Evolutionary conservation across 306 rosid genomes (phyloP).

Genomic region (Prunus mongolica): DNA sequence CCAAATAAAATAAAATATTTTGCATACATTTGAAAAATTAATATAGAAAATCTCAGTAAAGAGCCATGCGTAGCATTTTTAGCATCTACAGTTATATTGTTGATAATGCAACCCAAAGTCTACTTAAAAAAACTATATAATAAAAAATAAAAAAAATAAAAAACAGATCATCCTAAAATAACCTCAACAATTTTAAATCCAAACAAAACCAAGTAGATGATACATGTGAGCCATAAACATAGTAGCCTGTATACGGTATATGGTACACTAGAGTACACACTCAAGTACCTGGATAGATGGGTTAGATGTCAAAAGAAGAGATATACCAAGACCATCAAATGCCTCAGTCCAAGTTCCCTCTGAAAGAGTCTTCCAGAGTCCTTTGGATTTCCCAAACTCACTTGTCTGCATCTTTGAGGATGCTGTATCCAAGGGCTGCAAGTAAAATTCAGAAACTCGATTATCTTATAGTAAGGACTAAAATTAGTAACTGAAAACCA

Average conservation of each 20-base stretch:
- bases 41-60: no score
- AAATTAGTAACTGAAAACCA: not conserved
- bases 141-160: not conserved
- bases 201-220: not conserved
- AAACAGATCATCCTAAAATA: not conserved
- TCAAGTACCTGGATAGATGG: slow-evolving; percentile 83
- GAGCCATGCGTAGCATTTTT: not conserved
- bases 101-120: not conserved
- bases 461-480: slow-evolving; percentile 6
- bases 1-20: no score
- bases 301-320: slow-evolving; percentile 88
- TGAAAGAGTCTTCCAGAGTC: slow-evolving; percentile 82
- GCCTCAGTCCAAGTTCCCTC: slow-evolving; percentile 89
- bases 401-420: slow-evolving; percentile 96
- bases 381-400: slow-evolving; percentile 92
- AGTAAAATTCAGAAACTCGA: slow-evolving; percentile 25
- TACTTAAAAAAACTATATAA: not conserved
- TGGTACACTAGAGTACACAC: not conserved
- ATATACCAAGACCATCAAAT: slow-evolving; percentile 82
- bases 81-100: not conserved
- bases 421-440: slow-evolving; percentile 89
- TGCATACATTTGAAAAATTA: no score
- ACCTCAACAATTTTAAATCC: not conserved
- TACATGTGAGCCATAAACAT: not conserved
- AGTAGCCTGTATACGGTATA: slow-evolving; percentile 15